Conservation (phyloP, 2,329 filamentous ascomycete genomes). For the Calonectria fujianensis region DNA sequence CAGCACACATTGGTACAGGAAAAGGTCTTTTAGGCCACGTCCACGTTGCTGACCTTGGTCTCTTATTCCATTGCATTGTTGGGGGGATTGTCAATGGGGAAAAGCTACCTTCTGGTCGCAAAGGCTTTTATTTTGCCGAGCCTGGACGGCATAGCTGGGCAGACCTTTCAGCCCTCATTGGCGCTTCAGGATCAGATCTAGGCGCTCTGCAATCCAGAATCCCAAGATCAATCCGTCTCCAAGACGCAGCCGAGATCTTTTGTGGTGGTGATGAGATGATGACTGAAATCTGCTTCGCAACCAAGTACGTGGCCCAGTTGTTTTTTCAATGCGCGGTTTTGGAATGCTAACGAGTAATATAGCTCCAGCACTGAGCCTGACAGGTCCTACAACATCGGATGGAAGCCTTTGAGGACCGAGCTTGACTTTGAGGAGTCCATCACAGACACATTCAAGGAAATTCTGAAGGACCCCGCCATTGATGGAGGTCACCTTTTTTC, state of each 20-base stretch:
- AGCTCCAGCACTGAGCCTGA: background rate
- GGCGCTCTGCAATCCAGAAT: background rate
- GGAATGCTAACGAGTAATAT: background rate
- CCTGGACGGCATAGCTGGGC: background rate
- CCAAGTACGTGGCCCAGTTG: background rate
- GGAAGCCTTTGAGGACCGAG: background rate
- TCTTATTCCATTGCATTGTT: background rate
- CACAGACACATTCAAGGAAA: background rate
- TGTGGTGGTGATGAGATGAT: background rate
- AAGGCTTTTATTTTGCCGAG: background rate
- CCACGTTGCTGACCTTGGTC: background rate
- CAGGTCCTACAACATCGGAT: background rate
- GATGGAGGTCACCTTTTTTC: background rate
- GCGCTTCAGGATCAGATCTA: background rate
- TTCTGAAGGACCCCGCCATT: background rate
- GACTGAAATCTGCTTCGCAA: background rate
- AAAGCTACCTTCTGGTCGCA: background rate
- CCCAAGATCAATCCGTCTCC: background rate
- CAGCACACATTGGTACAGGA: background rate
- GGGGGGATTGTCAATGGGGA: background rate
- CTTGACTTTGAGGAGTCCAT: background rate
- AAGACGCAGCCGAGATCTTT: background rate
- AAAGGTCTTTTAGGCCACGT: background rate
- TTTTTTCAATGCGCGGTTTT: no score
- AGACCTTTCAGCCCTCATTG: background rate